Conservation (phyloP, 2,329 filamentous ascomycete genomes). For the Fonsecaea multimorphosa region DNA sequence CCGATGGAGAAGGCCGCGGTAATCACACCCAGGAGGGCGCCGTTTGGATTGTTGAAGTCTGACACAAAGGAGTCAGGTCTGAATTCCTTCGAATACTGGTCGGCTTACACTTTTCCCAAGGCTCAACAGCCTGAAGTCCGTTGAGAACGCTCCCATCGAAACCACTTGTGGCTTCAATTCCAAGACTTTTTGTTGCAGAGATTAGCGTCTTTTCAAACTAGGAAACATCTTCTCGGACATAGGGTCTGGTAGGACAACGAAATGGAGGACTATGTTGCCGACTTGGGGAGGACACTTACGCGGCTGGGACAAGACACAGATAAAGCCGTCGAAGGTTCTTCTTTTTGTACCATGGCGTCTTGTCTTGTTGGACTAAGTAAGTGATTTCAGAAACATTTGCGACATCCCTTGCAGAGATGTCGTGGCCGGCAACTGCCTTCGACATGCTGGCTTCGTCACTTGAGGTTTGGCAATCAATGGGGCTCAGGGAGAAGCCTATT, state of each 20-base stretch:
- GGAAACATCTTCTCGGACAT: neutral
- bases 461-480: neutral
- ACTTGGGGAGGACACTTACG: conserved; percentile 38
- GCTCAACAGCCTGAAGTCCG: conserved; percentile 30
- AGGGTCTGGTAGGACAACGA: neutral
- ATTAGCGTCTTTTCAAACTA: neutral
- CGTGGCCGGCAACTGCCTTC: conserved; percentile 26
- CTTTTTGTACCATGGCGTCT: conserved; percentile 62
- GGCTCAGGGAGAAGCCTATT: neutral
- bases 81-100: conserved; percentile 45
- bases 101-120: conserved; percentile 47
- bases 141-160: conserved; percentile 37
- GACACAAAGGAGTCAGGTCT: conserved; percentile 55
- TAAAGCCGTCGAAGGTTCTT: conserved; percentile 64
- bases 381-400: conserved; percentile 30
- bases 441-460: conserved; percentile 22
- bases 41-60: conserved; percentile 48
- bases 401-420: conserved; percentile 30
- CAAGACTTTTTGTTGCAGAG: conserved; percentile 50
- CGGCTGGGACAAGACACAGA: conserved; percentile 63
- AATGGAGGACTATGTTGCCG: neutral
- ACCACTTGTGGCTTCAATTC: conserved; percentile 64
- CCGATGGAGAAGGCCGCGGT: conserved; percentile 49
- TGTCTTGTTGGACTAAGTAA: conserved; percentile 42
- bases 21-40: conserved; percentile 27